phyloP scores from a whole-genome alignment of 2,329 filamentous ascomycete species.

The Aspergillus chevalieri region DNA sequence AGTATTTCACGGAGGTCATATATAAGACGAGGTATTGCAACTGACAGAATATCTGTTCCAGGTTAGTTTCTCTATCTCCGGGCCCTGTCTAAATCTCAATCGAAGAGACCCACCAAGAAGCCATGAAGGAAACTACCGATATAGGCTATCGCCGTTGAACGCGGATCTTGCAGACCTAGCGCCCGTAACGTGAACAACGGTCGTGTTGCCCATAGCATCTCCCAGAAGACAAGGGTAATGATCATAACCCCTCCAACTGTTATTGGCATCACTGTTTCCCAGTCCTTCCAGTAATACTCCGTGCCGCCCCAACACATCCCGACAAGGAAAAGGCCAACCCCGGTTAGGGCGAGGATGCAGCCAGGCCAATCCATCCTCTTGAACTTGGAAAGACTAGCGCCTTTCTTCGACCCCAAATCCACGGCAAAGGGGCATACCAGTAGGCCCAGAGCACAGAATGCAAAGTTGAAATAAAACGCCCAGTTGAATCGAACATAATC shows the following conservation, averaged over 20 bases:
- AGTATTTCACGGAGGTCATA: constrained; percentile 30
- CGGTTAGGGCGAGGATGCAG: constrained; percentile 32
- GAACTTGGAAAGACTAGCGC: constrained; percentile 17
- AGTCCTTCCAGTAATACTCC: constrained; percentile 33
- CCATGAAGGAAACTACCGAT: constrained; percentile 38
- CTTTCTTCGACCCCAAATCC: constrained; percentile 20
- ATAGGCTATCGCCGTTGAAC: constrained; percentile 34
- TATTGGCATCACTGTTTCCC: constrained; percentile 36
- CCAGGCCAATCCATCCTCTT: constrained; percentile 40
- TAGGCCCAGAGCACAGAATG: constrained; percentile 24
- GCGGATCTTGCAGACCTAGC: constrained; percentile 31
- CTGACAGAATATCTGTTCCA: constrained; percentile 33
- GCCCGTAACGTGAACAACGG: constrained; percentile 33
- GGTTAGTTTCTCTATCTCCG: not conserved
- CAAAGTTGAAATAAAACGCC: constrained; percentile 27
- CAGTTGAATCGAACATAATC: constrained; percentile 20
- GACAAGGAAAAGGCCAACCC: constrained; percentile 34
- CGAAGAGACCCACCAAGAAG: constrained; percentile 32
- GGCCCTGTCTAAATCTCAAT: not conserved
- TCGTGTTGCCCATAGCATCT: constrained; percentile 26
- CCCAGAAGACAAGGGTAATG: constrained; percentile 29
- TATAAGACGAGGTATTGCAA: constrained; percentile 42
- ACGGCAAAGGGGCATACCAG: constrained; percentile 25
- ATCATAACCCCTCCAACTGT: constrained; percentile 27
- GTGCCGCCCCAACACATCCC: constrained; percentile 41